These are phyloP conservation scores for Diaporthe ampelina DNA, from an alignment of 2,329 filamentous ascomycete genomes.

Conservation along the genomic window DNA sequence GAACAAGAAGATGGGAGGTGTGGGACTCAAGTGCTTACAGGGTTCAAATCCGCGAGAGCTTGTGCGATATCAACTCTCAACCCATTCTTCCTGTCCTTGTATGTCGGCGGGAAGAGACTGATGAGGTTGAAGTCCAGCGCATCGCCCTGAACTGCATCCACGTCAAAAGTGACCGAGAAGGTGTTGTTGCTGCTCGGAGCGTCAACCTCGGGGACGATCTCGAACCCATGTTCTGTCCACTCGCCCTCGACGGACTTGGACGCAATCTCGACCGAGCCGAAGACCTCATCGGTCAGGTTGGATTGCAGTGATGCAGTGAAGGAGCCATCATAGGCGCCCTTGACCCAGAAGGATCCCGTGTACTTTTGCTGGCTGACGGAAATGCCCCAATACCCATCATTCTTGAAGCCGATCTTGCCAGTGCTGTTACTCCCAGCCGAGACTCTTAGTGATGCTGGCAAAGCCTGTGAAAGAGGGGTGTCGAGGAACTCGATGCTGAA, in stretches of 20 bases:
- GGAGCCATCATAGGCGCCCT: conserved; percentile 60
- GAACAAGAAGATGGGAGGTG: background rate
- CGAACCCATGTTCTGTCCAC: conserved; percentile 66
- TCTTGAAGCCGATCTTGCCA: conserved; percentile 61
- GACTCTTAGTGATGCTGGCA: conserved; percentile 66
- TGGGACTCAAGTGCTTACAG: conserved; percentile 50
- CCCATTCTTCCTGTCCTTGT: conserved; percentile 70
- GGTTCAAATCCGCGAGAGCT: conserved; percentile 65
- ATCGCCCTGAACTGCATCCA: conserved; percentile 53
- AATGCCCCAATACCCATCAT: conserved; percentile 72
- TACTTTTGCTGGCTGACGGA: conserved; percentile 62
- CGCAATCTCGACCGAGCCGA: conserved; percentile 61
- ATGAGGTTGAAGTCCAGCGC: conserved; percentile 71
- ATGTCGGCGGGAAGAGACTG: conserved; percentile 72
- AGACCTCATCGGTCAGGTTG: conserved; percentile 59
- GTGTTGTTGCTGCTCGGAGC: conserved; percentile 69
- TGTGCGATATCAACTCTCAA: conserved; percentile 68
- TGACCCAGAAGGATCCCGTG: conserved; percentile 66
- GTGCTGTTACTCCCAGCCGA: conserved; percentile 47
- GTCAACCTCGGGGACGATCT: conserved; percentile 57
- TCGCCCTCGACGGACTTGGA: conserved; percentile 56
- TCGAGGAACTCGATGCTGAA: conserved; percentile 62
- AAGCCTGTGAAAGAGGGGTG: conserved; percentile 63
- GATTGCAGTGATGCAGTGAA: conserved; percentile 63
- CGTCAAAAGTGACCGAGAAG: conserved; percentile 67